Percentiles rank a stretch among this genome's conserved stretches.
Conservation (phyloP, 768 basidiomycete species). For the Tremella yokohamensis region DNA sequence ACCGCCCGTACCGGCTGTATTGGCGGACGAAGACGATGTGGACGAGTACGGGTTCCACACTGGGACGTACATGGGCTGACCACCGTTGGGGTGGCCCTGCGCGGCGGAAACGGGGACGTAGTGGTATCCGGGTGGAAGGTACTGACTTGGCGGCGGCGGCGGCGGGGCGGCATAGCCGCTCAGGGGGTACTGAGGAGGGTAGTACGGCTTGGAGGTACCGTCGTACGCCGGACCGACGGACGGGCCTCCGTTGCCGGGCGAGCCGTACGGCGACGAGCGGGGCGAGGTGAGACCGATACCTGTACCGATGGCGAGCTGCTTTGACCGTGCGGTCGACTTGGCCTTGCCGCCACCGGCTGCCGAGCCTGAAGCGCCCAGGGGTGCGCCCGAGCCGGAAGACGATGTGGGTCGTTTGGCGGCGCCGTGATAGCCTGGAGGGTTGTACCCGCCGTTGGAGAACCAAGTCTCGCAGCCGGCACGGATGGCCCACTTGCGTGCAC, state of each 20-base stretch:
- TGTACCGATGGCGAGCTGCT: slow-evolving; percentile 41
- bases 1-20: background rate
- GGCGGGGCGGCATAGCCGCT: slow-evolving; percentile 12
- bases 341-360: slow-evolving; percentile 30
- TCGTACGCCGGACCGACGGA: slow-evolving; percentile 41
- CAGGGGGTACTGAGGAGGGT: background rate
- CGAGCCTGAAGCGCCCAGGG: slow-evolving; percentile 5
- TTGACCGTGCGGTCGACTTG: slow-evolving; percentile 35
- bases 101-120: slow-evolving; percentile 31
- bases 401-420: slow-evolving; percentile 2
- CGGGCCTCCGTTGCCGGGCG: slow-evolving; percentile 20
- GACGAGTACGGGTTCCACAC: slow-evolving; percentile 17
- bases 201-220: slow-evolving; percentile 24
- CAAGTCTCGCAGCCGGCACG: slow-evolving; percentile 47
- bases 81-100: slow-evolving; percentile 13
- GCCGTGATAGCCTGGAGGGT: slow-evolving; percentile 26
- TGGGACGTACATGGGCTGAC: slow-evolving; percentile 28
- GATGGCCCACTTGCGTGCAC: slow-evolving; percentile 49
- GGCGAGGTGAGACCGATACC: slow-evolving; percentile 33
- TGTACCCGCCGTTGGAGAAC: slow-evolving; percentile 42
- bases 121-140: slow-evolving; percentile 36
- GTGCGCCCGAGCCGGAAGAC: slow-evolving; percentile 1
- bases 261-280: background rate
- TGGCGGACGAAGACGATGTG: background rate
- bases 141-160: slow-evolving; percentile 14